phyloP scores from a whole-genome alignment of 2,329 filamentous ascomycete species.

The Colletotrichum navitas region DNA sequence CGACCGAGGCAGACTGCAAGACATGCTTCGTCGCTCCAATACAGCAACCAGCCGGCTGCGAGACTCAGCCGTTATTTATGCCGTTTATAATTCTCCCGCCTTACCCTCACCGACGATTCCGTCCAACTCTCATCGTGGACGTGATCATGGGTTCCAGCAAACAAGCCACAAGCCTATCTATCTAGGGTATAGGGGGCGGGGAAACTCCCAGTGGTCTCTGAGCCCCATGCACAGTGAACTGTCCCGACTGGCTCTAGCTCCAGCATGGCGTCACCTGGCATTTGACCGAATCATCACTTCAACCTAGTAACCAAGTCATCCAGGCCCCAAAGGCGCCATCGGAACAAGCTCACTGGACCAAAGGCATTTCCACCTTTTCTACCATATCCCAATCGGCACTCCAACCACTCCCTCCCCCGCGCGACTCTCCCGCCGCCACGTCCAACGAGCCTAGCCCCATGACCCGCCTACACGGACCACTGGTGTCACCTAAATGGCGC shows the following conservation, averaged over 20 bases:
- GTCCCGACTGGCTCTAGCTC: slow-evolving; percentile 24
- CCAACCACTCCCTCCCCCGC: neutral
- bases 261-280: slow-evolving; percentile 35
- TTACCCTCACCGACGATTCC: slow-evolving; percentile 1
- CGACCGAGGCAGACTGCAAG: neutral
- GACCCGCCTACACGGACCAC: slow-evolving; percentile 27
- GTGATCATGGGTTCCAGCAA: slow-evolving; percentile 17
- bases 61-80: neutral
- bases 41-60: neutral
- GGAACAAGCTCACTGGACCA: slow-evolving; percentile 13
- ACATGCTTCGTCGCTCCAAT: neutral
- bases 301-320: neutral
- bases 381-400: slow-evolving; percentile 22
- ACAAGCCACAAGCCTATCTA: slow-evolving; percentile 23
- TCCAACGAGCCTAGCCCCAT: slow-evolving; percentile 11
- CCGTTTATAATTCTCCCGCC: neutral
- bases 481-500: neutral
- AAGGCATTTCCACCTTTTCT: slow-evolving; percentile 9
- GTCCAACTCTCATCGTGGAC: neutral
- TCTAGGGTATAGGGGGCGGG: slow-evolving; percentile 19
- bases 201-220: slow-evolving; percentile 21
- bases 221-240: slow-evolving; percentile 28
- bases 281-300: slow-evolving; percentile 33
- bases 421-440: slow-evolving; percentile 24
- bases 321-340: slow-evolving; percentile 4